These are phyloP conservation scores for Fusarium globosum DNA, from an alignment of 2,329 filamentous ascomycete species.

Conservation along the genomic window DNA sequence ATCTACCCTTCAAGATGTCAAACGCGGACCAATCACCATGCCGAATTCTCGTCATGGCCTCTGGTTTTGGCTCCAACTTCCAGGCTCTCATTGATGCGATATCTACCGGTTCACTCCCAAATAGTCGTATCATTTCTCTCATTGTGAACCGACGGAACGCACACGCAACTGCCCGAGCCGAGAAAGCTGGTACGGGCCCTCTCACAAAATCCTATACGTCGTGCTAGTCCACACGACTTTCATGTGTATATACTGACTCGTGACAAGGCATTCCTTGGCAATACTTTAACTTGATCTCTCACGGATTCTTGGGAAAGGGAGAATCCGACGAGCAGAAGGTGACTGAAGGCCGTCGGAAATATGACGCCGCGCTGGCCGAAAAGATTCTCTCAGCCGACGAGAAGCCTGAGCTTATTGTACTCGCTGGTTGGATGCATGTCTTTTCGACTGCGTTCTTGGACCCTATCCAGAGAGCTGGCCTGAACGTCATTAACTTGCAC, in stretches of 20 bases:
- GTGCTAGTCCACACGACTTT: neutral
- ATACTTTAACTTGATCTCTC: slow-evolving; percentile 71
- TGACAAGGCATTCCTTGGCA: slow-evolving; percentile 68
- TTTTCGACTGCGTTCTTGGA: slow-evolving; percentile 76
- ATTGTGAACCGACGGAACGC: slow-evolving; percentile 62
- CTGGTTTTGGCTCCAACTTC: slow-evolving; percentile 80
- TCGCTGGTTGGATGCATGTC: slow-evolving; percentile 90
- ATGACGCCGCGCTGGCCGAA: slow-evolving; percentile 79
- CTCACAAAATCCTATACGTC: neutral
- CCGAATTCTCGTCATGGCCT: slow-evolving; percentile 75
- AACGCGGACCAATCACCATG: slow-evolving; percentile 44
- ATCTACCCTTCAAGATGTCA: slow-evolving; percentile 16
- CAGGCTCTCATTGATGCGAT: slow-evolving; percentile 74
- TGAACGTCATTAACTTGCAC: slow-evolving; percentile 85
- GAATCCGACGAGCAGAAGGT: slow-evolving; percentile 69
- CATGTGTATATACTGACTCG: slow-evolving; percentile 2
- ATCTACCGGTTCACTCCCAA: slow-evolving; percentile 52
- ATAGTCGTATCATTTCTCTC: slow-evolving; percentile 59
- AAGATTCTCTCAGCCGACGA: slow-evolving; percentile 64
- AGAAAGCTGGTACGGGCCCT: slow-evolving; percentile 54
- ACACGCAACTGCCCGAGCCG: slow-evolving; percentile 55
- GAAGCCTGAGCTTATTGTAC: slow-evolving; percentile 78
- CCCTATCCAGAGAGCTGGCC: slow-evolving; percentile 69
- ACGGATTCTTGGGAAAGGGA: slow-evolving; percentile 69
- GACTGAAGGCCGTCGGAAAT: slow-evolving; percentile 71